Evolutionary conservation across 441 rosid species (phyloP), one percentile per base, ranked within the genome.

Genomic region (Croton setiger): DNA sequence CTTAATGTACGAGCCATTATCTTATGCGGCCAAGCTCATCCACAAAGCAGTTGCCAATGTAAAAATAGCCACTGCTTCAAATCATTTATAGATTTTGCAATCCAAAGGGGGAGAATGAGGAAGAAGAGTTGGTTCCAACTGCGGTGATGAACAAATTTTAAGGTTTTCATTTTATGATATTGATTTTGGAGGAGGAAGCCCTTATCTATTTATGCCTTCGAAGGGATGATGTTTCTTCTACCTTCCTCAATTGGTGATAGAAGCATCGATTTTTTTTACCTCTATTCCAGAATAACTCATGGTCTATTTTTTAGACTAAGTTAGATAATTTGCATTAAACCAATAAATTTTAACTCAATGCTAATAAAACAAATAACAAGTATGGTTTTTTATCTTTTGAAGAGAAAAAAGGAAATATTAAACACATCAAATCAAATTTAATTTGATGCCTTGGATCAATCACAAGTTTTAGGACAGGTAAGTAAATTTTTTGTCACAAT

Each of bases 131-230:
- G 13, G 67, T 39, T 4, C 67, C 67, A 0, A 66, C 67, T 0
- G 67, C 67, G 0, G 63, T 41, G 6, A 41, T 35, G 44, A 48
- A 45, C 62, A 14, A 43, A 23, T 59, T 23, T 39, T 73, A 21
- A 59, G 48, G 9, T 73, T 73, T 1, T 72, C 72, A 18, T 73
- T 73, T 20, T 33, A 67, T 60, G 72, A 73, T n/a, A 15, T 67
- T 15, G 68, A 73, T 61, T 73, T 61, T 44, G 63, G 72, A 4
- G 71, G 67, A 5, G 67, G 76, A 37, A 27, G 39, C 12, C 68
- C 72, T 7, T 67, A 61, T 43, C 1, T 67, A 4, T 67, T 73
- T 20, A 67, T 55, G 72, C 68, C 72, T 5, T 33, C 68, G 68
- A 67, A 4, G 76, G 76, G 18, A 37, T 73, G 64, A n/a, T 55